phyloP scores from a whole-genome alignment of 2,329 filamentous ascomycete species.

The Colletotrichum salicis region DNA sequence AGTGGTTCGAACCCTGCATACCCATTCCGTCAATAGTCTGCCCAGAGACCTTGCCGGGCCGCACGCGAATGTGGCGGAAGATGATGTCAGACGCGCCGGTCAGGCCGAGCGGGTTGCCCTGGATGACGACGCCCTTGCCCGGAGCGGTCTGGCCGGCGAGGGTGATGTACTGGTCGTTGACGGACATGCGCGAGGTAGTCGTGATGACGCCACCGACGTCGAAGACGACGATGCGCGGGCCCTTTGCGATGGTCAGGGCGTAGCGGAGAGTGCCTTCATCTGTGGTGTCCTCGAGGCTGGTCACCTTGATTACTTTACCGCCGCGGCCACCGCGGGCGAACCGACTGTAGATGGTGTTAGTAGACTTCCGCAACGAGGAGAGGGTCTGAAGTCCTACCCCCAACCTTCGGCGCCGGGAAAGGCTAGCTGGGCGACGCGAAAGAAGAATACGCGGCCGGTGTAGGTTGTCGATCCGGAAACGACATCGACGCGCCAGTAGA shows the following conservation, averaged over 20 bases:
- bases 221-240: constrained; percentile 59
- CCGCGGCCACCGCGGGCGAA: constrained; percentile 48
- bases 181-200: constrained; percentile 55
- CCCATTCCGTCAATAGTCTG: constrained; percentile 48
- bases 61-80: constrained; percentile 41
- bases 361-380: fast-evolving
- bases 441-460: constrained; percentile 43
- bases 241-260: constrained; percentile 49
- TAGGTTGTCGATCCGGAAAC: constrained; percentile 35
- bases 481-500: constrained; percentile 46
- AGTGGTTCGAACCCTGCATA: constrained; percentile 47
- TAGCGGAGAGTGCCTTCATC: constrained; percentile 48
- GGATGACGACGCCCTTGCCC: constrained; percentile 50
- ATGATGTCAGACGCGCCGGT: constrained; percentile 44
- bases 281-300: constrained; percentile 45
- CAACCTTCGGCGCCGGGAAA: constrained; percentile 52
- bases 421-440: constrained; percentile 46
- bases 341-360: constrained; percentile 36
- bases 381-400: constrained; percentile 37
- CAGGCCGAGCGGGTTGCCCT: constrained; percentile 45
- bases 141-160: constrained; percentile 62
- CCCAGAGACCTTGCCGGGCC: constrained; percentile 44
- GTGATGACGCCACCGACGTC: constrained; percentile 59
- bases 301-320: constrained; percentile 50
- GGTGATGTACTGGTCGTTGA: constrained; percentile 55